A percentile compares a stretch with the other conserved stretches of the same genome.
Conservation (phyloP, 2,329 filamentous ascomycete genomes). For the Pyrenophora graminea region DNA sequence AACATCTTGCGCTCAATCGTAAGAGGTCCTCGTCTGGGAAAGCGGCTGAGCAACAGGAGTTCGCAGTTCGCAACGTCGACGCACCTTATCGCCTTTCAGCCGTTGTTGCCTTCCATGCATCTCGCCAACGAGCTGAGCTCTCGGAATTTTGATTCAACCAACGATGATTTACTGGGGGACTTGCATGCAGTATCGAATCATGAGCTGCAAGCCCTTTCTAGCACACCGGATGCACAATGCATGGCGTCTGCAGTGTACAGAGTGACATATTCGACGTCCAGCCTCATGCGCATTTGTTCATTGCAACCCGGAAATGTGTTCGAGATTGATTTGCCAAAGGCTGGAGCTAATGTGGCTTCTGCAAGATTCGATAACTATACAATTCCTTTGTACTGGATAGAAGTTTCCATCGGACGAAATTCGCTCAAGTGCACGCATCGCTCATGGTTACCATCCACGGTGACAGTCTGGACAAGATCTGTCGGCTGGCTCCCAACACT, state of each 20-base stretch:
- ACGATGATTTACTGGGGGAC: slow-evolving; percentile 9
- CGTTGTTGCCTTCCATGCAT: slow-evolving; percentile 15
- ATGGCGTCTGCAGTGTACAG: slow-evolving; percentile 10
- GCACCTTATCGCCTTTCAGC: slow-evolving; percentile 6
- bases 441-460: not conserved
- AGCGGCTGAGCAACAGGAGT: slow-evolving; percentile 12
- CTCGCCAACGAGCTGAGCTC: slow-evolving; percentile 9
- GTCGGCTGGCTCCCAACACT: not conserved
- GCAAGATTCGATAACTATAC: not conserved
- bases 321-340: not conserved
- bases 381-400: not conserved
- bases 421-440: not conserved
- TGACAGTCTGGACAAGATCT: not conserved
- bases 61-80: slow-evolving; percentile 22
- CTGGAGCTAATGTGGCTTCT: not conserved
- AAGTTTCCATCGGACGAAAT: slow-evolving; percentile 13
- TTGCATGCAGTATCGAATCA: not conserved
- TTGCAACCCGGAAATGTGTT: not conserved
- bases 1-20: not conserved
- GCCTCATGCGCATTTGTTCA: slow-evolving; percentile 15
- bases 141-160: slow-evolving; percentile 1
- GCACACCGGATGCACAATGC: slow-evolving; percentile 23
- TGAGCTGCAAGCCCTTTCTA: slow-evolving; percentile 4
- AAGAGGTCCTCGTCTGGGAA: not conserved
- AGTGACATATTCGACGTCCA: slow-evolving; percentile 12